Percentiles rank a stretch among this genome's conserved stretches.
phyloP scores from a whole-genome alignment of 768 basidiomycete species.

The Boletus fagicola region DNA sequence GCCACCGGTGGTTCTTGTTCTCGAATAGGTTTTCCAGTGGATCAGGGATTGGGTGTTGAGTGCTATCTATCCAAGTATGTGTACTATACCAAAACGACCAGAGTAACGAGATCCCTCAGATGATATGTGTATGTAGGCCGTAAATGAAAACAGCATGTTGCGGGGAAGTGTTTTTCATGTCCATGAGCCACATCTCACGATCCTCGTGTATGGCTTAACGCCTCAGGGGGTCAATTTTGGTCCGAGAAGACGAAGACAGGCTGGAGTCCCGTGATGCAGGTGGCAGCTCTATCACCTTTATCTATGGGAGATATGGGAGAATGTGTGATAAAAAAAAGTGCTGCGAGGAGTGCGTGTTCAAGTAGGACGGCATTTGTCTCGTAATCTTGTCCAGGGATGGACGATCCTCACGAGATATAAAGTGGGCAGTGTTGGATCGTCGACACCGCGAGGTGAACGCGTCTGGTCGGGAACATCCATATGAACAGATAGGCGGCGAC shows the following conservation, averaged over 20 bases:
- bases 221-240: conserved; percentile 15
- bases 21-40: conserved; percentile 3
- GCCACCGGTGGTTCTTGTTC: conserved; percentile 15
- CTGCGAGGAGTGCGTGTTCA: background rate
- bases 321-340: conserved; percentile 11
- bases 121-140: conserved; percentile 4
- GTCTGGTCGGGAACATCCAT: background rate
- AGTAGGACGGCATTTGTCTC: conserved; percentile 6
- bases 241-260: background rate
- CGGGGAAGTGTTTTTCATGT: conserved; percentile 23
- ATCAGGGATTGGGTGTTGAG: conserved; percentile 14
- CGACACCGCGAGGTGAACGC: conserved; percentile 8
- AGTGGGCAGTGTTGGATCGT: conserved; percentile 13
- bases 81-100: conserved; percentile 7
- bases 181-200: conserved; percentile 5
- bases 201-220: conserved; percentile 21
- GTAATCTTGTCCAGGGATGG: conserved; percentile 7
- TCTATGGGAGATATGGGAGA: conserved; percentile 11
- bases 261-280: background rate
- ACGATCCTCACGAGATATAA: conserved; percentile 13
- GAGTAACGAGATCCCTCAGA: conserved; percentile 2
- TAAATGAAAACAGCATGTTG: conserved; percentile 30
- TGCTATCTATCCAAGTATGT: conserved; percentile 13
- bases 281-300: conserved; percentile 21
- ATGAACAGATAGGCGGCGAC: background rate